A percentile compares a stretch with the other conserved stretches of the same genome.
Evolutionary conservation across 2,329 filamentous ascomycete species (phyloP).

Genomic region (Taxawa tesnikishii): DNA sequence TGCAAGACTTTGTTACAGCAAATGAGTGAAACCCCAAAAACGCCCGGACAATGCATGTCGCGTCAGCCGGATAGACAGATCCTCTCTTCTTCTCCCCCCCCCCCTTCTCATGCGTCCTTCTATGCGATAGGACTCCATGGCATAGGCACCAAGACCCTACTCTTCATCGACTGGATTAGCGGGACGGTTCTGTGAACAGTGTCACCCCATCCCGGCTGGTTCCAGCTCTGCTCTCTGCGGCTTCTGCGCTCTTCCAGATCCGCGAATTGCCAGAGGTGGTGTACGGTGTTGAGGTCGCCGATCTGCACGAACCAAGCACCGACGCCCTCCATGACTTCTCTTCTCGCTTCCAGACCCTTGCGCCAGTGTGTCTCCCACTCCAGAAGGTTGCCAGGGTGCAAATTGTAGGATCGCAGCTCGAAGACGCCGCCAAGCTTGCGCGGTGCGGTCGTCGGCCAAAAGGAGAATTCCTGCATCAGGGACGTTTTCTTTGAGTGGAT

Average conservation of each 20-base stretch:
- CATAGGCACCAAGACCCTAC: conserved; percentile 83
- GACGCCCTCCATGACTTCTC: conserved; percentile 89
- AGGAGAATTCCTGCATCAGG: conserved; percentile 98
- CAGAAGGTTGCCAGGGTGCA: conserved; percentile 87
- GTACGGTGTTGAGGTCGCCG: conserved; percentile 91
- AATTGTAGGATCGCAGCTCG: conserved; percentile 89
- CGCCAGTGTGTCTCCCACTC: conserved; percentile 99
- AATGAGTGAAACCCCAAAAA: neutral
- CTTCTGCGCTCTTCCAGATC: conserved; percentile 88
- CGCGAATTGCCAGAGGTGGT: conserved; percentile 97
- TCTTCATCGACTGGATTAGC: conserved; percentile 93
- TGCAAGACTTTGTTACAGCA: too few species aligned
- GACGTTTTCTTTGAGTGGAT: conserved; percentile 78
- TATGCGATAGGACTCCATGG: conserved; percentile 67
- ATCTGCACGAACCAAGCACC: conserved; percentile 99
- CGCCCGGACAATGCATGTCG: too few species aligned
- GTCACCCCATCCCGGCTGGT: conserved; percentile 87
- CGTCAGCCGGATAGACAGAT: too few species aligned
- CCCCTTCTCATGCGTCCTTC: neutral
- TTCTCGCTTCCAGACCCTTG: conserved; percentile 74
- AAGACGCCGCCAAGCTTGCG: conserved; percentile 86
- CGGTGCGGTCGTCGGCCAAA: conserved; percentile 93
- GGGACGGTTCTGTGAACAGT: conserved; percentile 98
- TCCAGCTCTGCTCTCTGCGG: conserved; percentile 89
- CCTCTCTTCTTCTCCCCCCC: too few species aligned